Conservation (phyloP, 1,139 yeast genomes). For the Pichia sp. region DNA sequence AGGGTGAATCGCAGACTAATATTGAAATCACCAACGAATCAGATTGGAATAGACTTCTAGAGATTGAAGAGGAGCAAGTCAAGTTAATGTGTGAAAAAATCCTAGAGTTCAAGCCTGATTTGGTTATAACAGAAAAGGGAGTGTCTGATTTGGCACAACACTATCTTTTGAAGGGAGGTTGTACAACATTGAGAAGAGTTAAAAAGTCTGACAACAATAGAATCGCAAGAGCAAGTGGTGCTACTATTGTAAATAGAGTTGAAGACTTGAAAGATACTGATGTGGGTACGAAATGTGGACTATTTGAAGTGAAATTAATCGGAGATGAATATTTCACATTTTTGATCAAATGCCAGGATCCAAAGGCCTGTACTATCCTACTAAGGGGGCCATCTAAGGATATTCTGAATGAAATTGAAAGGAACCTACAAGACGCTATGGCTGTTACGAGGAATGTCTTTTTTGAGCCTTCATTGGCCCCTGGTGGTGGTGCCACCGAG, state of each 20-base stretch:
- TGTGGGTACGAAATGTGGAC: constrained; percentile 83
- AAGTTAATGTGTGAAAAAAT: constrained; percentile 81
- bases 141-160: constrained; percentile 98
- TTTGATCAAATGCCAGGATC: constrained; percentile 73
- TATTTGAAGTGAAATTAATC: constrained; percentile 87
- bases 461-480: constrained; percentile 90
- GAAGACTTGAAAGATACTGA: constrained; percentile 92
- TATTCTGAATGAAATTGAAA: constrained; percentile 90
- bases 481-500: constrained; percentile 99
- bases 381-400: constrained; percentile 97
- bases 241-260: constrained; percentile 90
- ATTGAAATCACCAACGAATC: constrained; percentile 95
- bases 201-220: constrained; percentile 95
- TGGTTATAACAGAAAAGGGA: constrained; percentile 97
- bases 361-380: constrained; percentile 90
- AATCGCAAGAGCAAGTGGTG: constrained; percentile 96
- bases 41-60: constrained; percentile 93
- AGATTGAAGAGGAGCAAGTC: constrained; percentile 98
- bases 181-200: constrained; percentile 89
- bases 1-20: constrained; percentile 98
- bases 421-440: constrained; percentile 98
- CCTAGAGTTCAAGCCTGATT: constrained; percentile 81
- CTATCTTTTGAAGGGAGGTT: constrained; percentile 87
- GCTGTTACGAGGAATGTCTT: constrained; percentile 94
- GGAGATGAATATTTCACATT: constrained; percentile 97